These are phyloP conservation scores for Hypoxylon sp. DNA, from an alignment of 2,329 filamentous ascomycete genomes.

Conservation along the genomic window DNA sequence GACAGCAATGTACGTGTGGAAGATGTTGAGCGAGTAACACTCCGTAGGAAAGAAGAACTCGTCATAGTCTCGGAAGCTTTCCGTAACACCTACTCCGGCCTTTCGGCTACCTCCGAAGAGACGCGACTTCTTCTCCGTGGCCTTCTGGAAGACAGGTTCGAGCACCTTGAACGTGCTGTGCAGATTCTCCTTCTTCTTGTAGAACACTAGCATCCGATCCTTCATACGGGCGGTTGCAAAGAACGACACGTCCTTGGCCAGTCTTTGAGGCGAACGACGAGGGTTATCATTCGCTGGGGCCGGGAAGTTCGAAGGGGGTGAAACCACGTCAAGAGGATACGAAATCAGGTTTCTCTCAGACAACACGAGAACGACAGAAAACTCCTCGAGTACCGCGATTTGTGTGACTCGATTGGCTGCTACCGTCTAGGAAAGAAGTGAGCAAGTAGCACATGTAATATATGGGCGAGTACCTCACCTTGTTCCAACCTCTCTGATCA, in stretches of 20 bases:
- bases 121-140: conserved; percentile 83
- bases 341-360: conserved; percentile 92
- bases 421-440: conserved; percentile 71
- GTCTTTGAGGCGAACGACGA: conserved; percentile 88
- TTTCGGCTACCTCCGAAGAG: conserved; percentile 70
- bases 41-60: conserved; percentile 98
- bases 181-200: conserved; percentile 94
- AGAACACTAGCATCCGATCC: conserved; percentile 92
- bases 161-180: conserved; percentile 97
- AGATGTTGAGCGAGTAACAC: conserved; percentile 94
- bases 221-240: conserved; percentile 98
- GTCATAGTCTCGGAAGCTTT: conserved; percentile 98
- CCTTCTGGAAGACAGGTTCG: conserved; percentile 94
- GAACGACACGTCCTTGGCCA: conserved; percentile 94
- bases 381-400: conserved; percentile 94
- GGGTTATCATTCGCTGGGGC: conserved; percentile 77
- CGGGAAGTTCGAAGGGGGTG: conserved; percentile 72
- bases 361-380: conserved; percentile 91
- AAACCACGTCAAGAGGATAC: conserved; percentile 90
- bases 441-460: conserved; percentile 40
- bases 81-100: conserved; percentile 77
- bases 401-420: conserved; percentile 85
- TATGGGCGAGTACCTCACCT: conserved; percentile 68
- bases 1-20: conserved; percentile 93
- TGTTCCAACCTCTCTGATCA: conserved; percentile 90